Conservation (phyloP, 768 basidiomycete species). For the Suillus lakei region DNA sequence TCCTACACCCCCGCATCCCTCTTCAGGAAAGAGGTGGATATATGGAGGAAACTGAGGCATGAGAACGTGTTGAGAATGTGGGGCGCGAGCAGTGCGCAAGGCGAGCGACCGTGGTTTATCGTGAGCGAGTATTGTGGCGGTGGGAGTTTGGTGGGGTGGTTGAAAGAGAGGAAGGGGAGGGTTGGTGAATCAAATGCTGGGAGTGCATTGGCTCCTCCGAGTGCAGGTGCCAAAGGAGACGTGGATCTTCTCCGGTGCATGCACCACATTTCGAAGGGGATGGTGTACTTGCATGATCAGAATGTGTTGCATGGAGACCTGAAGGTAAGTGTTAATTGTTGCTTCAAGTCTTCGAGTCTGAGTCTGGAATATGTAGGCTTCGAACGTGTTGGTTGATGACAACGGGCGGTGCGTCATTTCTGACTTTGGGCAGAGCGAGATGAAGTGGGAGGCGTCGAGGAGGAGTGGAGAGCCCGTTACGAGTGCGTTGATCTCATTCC, state of each 20-base stretch:
- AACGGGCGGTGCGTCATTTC: conserved; percentile 70
- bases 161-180: conserved; percentile 45
- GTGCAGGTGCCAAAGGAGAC: neutral
- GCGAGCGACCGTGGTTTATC: conserved; percentile 12
- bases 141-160: conserved; percentile 39
- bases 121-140: neutral
- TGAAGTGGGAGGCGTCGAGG: conserved; percentile 72
- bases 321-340: conserved; percentile 52
- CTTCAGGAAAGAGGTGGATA: conserved; percentile 52
- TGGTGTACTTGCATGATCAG: conserved; percentile 21
- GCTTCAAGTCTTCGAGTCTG: neutral
- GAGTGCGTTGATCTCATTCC: conserved; percentile 41
- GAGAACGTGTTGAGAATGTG: conserved; percentile 19
- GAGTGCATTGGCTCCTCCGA: neutral
- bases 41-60: conserved; percentile 17
- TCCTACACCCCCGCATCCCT: conserved; percentile 62
- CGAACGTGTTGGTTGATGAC: conserved; percentile 80
- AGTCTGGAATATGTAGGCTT: conserved; percentile 45
- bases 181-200: conserved; percentile 8
- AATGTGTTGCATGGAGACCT: conserved; percentile 68
- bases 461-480: conserved; percentile 55
- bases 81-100: conserved; percentile 18
- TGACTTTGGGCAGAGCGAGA: conserved; percentile 84
- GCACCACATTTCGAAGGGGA: conserved; percentile 18
- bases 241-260: conserved; percentile 13